Conservation (phyloP, 2,329 filamentous ascomycete genomes). For the Drechslerella stenobrocha region DNA sequence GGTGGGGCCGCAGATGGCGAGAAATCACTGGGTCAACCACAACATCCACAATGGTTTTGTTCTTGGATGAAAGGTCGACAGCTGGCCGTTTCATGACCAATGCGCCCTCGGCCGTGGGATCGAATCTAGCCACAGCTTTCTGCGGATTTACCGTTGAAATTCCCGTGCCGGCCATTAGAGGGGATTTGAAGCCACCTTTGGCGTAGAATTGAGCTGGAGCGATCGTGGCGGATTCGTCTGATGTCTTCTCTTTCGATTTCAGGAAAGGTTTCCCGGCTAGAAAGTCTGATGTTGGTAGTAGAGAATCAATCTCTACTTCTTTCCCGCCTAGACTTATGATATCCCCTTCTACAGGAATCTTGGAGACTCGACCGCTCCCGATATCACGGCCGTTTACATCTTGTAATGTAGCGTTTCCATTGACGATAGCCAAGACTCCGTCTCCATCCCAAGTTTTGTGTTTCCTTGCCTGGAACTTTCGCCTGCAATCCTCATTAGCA, state of each 20-base stretch:
- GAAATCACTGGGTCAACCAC: conserved; percentile 70
- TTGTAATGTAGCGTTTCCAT: conserved; percentile 65
- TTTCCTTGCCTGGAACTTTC: conserved; percentile 71
- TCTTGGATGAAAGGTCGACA: conserved; percentile 59
- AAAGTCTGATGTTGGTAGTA: conserved; percentile 66
- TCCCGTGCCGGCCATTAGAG: conserved; percentile 62
- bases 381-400: conserved; percentile 65
- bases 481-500: conserved; percentile 58
- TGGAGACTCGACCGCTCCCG: conserved; percentile 49
- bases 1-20: conserved; percentile 68
- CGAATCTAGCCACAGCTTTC: conserved; percentile 66
- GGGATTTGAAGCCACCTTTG: conserved; percentile 63
- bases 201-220: conserved; percentile 47
- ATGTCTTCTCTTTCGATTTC: conserved; percentile 50
- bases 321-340: conserved; percentile 67
- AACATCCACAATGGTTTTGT: conserved; percentile 71
- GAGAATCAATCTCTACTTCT: conserved; percentile 69
- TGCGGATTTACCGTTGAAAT: conserved; percentile 59
- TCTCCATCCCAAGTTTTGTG: conserved; percentile 79
- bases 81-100: conserved; percentile 69
- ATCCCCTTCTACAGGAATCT: conserved; percentile 65
- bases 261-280: conserved; percentile 60
- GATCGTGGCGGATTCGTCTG: conserved; percentile 33
- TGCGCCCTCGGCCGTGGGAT: conserved; percentile 64
- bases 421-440: conserved; percentile 64